phyloP scores from a whole-genome alignment of 192 early-diverging fungal species.

The Coemansia sp. region DNA sequence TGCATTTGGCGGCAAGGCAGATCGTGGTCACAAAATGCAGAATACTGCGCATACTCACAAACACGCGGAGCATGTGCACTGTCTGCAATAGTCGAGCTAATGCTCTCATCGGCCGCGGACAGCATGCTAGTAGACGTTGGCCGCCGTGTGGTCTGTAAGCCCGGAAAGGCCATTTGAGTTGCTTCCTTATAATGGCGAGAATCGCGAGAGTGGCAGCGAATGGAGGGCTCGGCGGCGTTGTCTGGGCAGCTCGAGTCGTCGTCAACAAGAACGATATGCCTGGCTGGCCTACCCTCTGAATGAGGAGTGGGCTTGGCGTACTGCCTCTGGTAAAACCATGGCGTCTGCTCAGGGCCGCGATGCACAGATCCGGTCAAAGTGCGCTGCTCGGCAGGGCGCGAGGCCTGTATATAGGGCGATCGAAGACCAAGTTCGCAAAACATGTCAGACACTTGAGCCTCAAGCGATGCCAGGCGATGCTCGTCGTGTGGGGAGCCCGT shows the following conservation, averaged over 20 bases:
- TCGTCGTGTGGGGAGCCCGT: neutral
- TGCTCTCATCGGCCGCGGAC: conserved; percentile 10
- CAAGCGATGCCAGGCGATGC: conserved; percentile 17
- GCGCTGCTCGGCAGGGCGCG: neutral
- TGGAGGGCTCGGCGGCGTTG: neutral
- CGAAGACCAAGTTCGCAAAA: conserved; percentile 31
- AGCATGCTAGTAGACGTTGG: conserved; percentile 3
- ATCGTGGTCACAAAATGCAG: conserved; percentile 3
- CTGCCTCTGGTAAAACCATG: conserved; percentile 25
- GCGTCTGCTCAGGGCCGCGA: neutral
- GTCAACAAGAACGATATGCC: conserved; percentile 32
- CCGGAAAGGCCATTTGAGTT: neutral
- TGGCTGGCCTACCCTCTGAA: neutral
- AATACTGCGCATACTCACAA: neutral
- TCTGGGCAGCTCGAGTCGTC: conserved; percentile 50
- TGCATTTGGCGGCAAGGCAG: conserved; percentile 16
- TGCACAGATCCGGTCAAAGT: neutral
- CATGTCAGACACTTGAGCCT: conserved; percentile 44
- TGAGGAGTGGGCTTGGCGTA: neutral
- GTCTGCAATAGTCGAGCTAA: conserved; percentile 6
- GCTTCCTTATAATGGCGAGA: neutral
- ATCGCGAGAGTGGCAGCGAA: neutral
- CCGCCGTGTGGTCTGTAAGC: neutral
- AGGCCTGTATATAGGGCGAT: conserved; percentile 21
- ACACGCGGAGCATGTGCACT: neutral